phyloP scores from a whole-genome alignment of 192 early-diverging fungal species.

The Backusella australiensis region DNA sequence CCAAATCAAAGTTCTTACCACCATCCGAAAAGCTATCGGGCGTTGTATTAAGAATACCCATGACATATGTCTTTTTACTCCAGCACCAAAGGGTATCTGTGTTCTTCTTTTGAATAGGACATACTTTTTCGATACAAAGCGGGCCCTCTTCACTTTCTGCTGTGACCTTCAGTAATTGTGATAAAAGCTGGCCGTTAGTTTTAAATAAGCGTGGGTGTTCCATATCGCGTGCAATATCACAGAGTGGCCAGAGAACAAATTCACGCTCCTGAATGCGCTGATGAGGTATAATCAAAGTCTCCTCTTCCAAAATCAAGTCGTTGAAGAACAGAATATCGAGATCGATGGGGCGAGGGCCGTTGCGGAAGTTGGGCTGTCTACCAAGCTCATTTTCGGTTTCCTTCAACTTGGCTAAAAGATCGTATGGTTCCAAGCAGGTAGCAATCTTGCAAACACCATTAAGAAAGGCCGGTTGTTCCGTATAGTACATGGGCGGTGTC shows the following conservation, averaged over 20 bases:
- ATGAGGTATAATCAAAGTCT: constrained; percentile 88
- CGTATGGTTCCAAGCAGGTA: constrained; percentile 74
- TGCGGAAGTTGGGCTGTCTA: constrained; percentile 59
- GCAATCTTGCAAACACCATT: constrained; percentile 86
- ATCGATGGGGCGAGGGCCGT: constrained; percentile 93
- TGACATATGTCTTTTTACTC: constrained; percentile 72
- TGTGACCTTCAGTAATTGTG: constrained; percentile 50
- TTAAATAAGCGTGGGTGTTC: constrained; percentile 87
- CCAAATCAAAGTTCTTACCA: constrained; percentile 62
- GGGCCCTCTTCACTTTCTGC: constrained; percentile 33
- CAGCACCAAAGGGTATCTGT: constrained; percentile 48
- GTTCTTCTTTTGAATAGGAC: constrained; percentile 40
- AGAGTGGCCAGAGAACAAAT: constrained; percentile 92
- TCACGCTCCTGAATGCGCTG: constrained; percentile 83
- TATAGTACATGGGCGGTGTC: constrained; percentile 94
- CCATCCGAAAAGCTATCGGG: constrained; percentile 98
- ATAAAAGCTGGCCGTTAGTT: constrained; percentile 70
- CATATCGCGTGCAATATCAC: constrained; percentile 88
- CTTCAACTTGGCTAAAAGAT: constrained; percentile 76
- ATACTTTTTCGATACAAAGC: constrained; percentile 52
- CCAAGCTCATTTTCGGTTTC: constrained; percentile 83
- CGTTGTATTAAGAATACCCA: constrained; percentile 97
- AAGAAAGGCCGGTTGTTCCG: constrained; percentile 88
- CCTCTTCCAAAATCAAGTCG: constrained; percentile 58
- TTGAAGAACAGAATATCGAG: constrained; percentile 97